These are phyloP conservation scores for Aspergillus udagawae DNA, from an alignment of 2,329 filamentous ascomycete genomes.

Conservation along the genomic window DNA sequence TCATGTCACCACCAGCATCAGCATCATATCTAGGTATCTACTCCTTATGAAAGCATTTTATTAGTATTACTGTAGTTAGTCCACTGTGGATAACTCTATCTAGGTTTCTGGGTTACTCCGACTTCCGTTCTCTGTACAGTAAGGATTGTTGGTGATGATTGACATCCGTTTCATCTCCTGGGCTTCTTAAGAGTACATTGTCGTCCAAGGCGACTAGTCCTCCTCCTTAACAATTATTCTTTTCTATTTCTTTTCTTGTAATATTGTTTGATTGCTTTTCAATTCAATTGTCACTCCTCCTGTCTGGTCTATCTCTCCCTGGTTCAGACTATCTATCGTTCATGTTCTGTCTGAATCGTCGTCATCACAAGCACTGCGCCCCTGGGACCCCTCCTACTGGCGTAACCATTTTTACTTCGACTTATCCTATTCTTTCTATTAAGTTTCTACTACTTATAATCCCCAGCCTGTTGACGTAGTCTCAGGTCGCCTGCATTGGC, in stretches of 20 bases:
- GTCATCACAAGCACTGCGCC: background rate
- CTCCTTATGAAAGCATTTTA: background rate
- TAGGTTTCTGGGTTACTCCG: background rate
- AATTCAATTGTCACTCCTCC: background rate
- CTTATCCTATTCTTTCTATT: background rate
- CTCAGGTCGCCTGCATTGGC: conserved; percentile 4
- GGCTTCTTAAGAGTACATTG: background rate
- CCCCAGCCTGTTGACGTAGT: background rate
- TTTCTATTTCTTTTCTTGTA: background rate
- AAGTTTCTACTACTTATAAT: background rate
- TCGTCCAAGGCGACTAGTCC: background rate
- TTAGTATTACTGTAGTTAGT: background rate
- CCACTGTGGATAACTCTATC: background rate
- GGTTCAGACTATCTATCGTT: background rate
- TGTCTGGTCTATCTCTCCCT: background rate
- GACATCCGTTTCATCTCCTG: background rate
- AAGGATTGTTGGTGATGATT: background rate
- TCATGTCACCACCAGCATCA: background rate
- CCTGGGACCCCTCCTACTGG: background rate
- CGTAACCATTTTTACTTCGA: background rate
- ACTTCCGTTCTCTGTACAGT: background rate
- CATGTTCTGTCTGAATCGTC: background rate
- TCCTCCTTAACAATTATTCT: background rate
- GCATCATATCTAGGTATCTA: background rate
- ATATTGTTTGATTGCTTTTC: background rate